Conservation (phyloP, 1,139 yeast species). For the Insectozyma bohioensis region DNA sequence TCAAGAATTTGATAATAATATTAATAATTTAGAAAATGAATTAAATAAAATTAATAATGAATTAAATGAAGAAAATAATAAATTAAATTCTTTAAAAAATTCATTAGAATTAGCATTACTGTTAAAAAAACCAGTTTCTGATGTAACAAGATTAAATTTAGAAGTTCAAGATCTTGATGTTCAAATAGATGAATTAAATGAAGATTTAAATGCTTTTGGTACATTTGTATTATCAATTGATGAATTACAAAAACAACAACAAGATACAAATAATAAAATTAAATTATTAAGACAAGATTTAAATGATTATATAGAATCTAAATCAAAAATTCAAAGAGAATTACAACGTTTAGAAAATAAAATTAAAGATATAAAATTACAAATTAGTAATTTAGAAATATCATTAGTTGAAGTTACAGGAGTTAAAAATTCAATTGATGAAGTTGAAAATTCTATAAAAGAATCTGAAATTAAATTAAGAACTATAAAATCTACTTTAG, state of each 20-base stretch:
- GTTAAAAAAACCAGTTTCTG: constrained; percentile 31
- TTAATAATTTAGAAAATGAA: constrained; percentile 12
- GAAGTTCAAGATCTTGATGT: constrained; percentile 34
- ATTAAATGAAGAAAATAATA: constrained; percentile 12
- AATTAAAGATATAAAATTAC: constrained; percentile 57
- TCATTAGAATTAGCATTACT: constrained; percentile 8
- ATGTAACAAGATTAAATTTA: constrained; percentile 32
- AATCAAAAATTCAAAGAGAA: constrained; percentile 50
- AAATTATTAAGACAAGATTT: constrained; percentile 48
- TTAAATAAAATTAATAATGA: constrained; percentile 18
- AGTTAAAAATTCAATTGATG: constrained; percentile 18
- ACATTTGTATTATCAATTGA: constrained; percentile 33
- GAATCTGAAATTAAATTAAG: constrained; percentile 16
- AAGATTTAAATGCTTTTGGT: constrained; percentile 39
- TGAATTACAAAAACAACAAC: constrained; percentile 55
- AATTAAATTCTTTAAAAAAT: constrained; percentile 7
- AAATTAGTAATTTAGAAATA: constrained; percentile 56
- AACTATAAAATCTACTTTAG: constrained; percentile 17
- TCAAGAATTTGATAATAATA: constrained; percentile 11
- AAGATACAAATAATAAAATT: constrained; percentile 39
- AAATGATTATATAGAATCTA: constrained; percentile 44
- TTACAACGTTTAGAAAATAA: constrained; percentile 49
- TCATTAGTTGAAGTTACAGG: constrained; percentile 41
- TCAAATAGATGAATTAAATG: constrained; percentile 36
- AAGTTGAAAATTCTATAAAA: constrained; percentile 17